A percentile compares a stretch with the other conserved stretches of the same genome.
Evolutionary conservation across 2,329 filamentous ascomycete species (phyloP).

Genomic region (Cladosporium colombiae): DNA sequence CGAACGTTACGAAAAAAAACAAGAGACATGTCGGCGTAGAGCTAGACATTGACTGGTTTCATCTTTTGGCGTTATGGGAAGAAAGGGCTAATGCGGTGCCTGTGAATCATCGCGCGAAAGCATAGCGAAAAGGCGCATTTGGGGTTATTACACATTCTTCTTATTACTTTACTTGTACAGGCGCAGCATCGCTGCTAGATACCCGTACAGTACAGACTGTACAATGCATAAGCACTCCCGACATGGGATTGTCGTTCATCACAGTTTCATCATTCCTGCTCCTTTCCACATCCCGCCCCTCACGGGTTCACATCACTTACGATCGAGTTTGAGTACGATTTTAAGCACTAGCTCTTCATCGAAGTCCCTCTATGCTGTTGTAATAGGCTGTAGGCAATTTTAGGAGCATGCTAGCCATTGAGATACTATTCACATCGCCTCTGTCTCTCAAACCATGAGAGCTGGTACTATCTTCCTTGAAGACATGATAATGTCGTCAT

Average conservation of each 20-base stretch:
- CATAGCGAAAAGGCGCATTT: constrained; percentile 13
- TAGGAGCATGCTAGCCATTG: no score
- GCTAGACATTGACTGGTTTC: neutral
- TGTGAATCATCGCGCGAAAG: neutral
- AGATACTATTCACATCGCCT: no score
- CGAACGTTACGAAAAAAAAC: constrained; percentile 7
- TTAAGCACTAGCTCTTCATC: no score
- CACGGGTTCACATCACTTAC: no score
- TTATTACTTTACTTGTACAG: neutral
- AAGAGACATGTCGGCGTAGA: neutral
- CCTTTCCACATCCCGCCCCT: neutral
- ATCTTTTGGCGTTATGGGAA: constrained; percentile 5
- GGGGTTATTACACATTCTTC: neutral
- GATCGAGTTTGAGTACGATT: no score
- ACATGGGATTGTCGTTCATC: neutral
- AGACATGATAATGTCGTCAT: no score
- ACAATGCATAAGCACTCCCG: neutral
- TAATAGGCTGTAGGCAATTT: no score
- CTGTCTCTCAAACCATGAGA: no score
- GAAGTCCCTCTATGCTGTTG: no score
- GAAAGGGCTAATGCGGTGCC: neutral
- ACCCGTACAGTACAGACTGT: constrained; percentile 11
- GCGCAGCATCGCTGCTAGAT: constrained; percentile 2
- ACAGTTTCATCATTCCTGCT: neutral
- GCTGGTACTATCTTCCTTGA: no score